phyloP scores from a whole-genome alignment of 2,329 filamentous ascomycete genomes.

The Polytolypa hystricis region DNA sequence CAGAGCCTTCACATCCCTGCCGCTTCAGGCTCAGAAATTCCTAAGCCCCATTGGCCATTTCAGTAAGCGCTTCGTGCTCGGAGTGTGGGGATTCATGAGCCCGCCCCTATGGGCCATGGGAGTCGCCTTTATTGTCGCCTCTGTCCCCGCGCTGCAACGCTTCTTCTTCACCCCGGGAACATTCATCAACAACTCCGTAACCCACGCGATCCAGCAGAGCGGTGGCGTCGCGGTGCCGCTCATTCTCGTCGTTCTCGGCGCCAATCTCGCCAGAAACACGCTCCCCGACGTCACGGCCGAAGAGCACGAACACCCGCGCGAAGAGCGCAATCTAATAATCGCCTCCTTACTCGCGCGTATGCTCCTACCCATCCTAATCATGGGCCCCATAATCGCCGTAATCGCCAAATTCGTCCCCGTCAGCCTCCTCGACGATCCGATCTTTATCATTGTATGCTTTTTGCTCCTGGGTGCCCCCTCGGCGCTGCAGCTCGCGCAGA shows the following conservation, averaged over 20 bases:
- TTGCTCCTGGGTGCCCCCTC: slow-evolving; percentile 87
- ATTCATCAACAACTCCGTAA: slow-evolving; percentile 87
- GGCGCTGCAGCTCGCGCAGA: slow-evolving; percentile 89
- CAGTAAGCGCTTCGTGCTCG: slow-evolving; percentile 45
- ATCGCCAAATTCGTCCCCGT: slow-evolving; percentile 83
- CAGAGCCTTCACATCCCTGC: slow-evolving; percentile 35
- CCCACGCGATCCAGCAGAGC: slow-evolving; percentile 71
- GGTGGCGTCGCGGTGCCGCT: slow-evolving; percentile 87
- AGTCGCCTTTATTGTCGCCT: slow-evolving; percentile 78
- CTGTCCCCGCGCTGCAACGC: slow-evolving; percentile 67
- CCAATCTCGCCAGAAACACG: slow-evolving; percentile 87
- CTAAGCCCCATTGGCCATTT: slow-evolving; percentile 34
- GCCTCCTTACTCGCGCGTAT: slow-evolving; percentile 82
- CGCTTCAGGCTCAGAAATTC: slow-evolving; percentile 40
- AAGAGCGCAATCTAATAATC: slow-evolving; percentile 66
- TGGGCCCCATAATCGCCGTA: slow-evolving; percentile 80
- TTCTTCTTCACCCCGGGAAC: slow-evolving; percentile 83
- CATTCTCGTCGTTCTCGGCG: slow-evolving; percentile 88
- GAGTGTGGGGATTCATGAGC: slow-evolving; percentile 93
- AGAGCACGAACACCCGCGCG: slow-evolving; percentile 56
- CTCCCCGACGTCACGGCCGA: slow-evolving; percentile 55
- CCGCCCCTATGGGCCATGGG: slow-evolving; percentile 97
- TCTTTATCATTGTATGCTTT: slow-evolving; percentile 97
- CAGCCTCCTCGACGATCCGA: slow-evolving; percentile 92
- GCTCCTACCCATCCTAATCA: slow-evolving; percentile 80